phyloP scores from a whole-genome alignment of 177 flowering plant genomes.

The Vitis hybrid region DNA sequence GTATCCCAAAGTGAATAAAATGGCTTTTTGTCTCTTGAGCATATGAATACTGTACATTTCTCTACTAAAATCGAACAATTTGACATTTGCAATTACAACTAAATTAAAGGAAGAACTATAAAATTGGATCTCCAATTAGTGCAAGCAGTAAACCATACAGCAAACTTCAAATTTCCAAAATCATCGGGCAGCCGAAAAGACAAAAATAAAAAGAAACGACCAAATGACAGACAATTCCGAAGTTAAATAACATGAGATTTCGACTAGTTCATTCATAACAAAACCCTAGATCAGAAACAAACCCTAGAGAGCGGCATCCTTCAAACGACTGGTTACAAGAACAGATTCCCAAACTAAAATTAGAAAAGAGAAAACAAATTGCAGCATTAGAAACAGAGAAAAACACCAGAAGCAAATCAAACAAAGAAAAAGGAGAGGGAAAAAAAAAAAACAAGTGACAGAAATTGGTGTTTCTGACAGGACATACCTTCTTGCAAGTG shows the following conservation, averaged over 20 bases:
- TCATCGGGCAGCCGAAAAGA: background rate
- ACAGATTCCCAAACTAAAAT: background rate
- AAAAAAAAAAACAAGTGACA: too few species aligned
- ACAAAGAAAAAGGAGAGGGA: background rate
- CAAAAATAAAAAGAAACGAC: background rate
- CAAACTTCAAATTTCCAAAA: background rate
- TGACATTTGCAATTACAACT: too few species aligned
- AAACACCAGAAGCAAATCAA: background rate
- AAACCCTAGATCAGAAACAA: slow-evolving; percentile 8
- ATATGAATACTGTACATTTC: too few species aligned
- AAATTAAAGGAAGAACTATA: too few species aligned
- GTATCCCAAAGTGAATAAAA: too few species aligned
- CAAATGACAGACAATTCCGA: background rate
- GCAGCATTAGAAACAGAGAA: background rate
- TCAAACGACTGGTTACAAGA: background rate
- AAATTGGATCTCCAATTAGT: too few species aligned
- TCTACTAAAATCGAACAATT: too few species aligned
- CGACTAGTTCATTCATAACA: background rate
- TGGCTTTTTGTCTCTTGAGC: too few species aligned
- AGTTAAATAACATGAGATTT: background rate
- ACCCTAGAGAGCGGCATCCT: slow-evolving; percentile 6
- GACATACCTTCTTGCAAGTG: slow-evolving; percentile 82
- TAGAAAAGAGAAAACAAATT: background rate
- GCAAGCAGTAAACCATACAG: background rate
- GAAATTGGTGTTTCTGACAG: too few species aligned